Evolutionary conservation across 306 rosid species (phyloP).

Genomic region (Vachellia collinsii): DNA sequence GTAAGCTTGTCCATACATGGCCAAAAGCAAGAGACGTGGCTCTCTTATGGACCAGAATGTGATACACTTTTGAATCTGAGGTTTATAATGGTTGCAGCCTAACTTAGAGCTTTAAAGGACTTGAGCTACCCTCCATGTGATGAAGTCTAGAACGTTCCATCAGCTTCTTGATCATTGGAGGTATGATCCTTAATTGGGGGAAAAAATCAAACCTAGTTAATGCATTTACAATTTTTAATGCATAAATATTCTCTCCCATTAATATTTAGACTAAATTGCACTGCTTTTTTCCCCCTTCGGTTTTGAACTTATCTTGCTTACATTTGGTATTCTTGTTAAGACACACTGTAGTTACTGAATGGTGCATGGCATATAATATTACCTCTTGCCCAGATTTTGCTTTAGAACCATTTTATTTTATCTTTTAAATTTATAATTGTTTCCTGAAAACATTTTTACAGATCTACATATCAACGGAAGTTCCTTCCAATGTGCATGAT

Average conservation of each 20-base stretch:
- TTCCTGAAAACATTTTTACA: too few relatives aligned
- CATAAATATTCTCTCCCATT: neutral
- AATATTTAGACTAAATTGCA: neutral
- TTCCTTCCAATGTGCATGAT: too few relatives aligned
- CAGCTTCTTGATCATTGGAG: neutral
- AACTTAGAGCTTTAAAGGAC: conserved; percentile 12
- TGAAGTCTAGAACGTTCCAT: conserved; percentile 25
- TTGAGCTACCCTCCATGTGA: conserved; percentile 1
- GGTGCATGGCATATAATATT: too few relatives aligned
- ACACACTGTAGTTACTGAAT: neutral
- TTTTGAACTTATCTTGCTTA: neutral
- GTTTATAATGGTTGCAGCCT: neutral
- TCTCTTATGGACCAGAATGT: conserved; percentile 1
- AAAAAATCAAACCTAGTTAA: neutral
- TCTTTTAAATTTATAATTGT: too few relatives aligned
- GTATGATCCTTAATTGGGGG: neutral
- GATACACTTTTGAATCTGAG: neutral
- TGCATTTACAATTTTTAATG: neutral
- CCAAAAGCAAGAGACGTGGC: conserved; percentile 43
- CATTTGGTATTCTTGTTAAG: neutral
- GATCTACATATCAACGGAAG: too few relatives aligned
- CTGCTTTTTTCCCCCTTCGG: neutral
- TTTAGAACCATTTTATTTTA: too few relatives aligned
- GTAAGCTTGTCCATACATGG: conserved; percentile 46
- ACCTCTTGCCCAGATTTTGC: too few relatives aligned